Conservation (phyloP, 202 grass and related monocot genomes). For the Elaeis oleifera region DNA sequence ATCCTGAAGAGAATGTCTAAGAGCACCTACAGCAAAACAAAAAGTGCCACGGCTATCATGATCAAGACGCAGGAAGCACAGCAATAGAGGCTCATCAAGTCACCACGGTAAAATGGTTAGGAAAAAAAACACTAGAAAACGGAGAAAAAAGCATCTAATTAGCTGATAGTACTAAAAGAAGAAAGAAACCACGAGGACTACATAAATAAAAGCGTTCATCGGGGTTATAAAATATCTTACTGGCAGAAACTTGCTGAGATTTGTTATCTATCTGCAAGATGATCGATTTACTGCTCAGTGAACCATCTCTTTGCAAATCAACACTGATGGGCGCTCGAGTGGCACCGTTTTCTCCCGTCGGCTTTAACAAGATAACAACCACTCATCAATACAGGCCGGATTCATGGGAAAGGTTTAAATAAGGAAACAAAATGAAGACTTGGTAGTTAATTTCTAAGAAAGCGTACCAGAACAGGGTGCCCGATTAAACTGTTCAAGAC, state of each 20-base stretch:
- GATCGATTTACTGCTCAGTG: conserved; percentile 72
- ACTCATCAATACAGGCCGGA: not conserved
- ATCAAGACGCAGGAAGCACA: not conserved
- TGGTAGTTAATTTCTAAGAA: not conserved
- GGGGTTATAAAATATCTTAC: conserved; percentile 33
- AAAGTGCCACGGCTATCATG: not conserved
- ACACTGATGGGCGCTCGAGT: conserved; percentile 78
- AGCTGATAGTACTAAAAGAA: not conserved
- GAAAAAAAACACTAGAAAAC: not conserved
- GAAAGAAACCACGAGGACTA: not conserved
- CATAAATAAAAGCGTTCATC: not conserved
- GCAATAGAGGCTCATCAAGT: not conserved
- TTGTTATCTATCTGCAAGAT: conserved; percentile 90
- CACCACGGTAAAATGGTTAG: not conserved
- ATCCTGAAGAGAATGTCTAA: conserved; percentile 94
- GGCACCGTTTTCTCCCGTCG: conserved; percentile 85
- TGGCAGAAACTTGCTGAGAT: conserved; percentile 89
- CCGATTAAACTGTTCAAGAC: conserved; percentile 98
- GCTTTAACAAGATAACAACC: conserved; percentile 33
- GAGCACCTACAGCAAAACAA: conserved; percentile 47
- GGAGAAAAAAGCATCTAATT: not conserved
- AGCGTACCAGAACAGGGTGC: conserved; percentile 79
- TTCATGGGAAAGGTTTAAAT: not conserved
- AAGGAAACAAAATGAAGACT: not conserved
- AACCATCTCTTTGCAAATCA: conserved; percentile 64